Base-by-base conservation (phyloP, 805 yeast species). In the Saccharomyces mikatae region DNA sequence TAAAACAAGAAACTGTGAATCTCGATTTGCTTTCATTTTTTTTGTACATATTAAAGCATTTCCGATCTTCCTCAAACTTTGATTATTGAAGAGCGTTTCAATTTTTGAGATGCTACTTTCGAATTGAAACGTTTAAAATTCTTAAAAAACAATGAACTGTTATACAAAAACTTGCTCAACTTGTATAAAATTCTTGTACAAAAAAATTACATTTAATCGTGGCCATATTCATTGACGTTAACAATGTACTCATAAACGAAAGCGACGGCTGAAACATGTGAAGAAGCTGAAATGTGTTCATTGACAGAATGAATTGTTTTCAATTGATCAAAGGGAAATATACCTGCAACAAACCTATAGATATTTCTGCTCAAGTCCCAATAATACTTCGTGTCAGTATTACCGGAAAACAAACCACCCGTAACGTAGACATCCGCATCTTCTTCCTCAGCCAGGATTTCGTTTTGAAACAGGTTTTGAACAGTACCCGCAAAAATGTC, bases 381-480 rank as follows among this genome's bases (percentile, higher is more conserved):
- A 68, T 83, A 86, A 62, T 78, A 75, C 54, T 74, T 72, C 4
- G 90, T 85, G 63, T 86, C 91, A 2, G 91, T 86, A 68, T 84
- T 85, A 22, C 85, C 90, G 2, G 86, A 75, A 77, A 81, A 79
- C 46, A 85, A 65, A 27, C 79, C 72, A 2, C 90, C 89, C 2
- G 86, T 74, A 14, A 81, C 76, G 46, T 78, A 54, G 8, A 62
- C 28, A 1, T 51, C 53, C 24, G 52, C 56, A 29, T 50, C 55
- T 28, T 50, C 53, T 14, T 52, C 52, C 14, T 22, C 53, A 62
- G 73, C 59, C 56, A 61, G 56, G 57, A 67, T 56, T 24, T 60
- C 65, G 50, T 83, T 84, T 66, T 84, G 88, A 62, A 80, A 80
- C 49, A 86, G 76, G 55, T 80, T 78, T 58, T 84, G 78, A 41